Conservation (phyloP, 768 basidiomycete genomes). For the Tulasnella sp. region DNA sequence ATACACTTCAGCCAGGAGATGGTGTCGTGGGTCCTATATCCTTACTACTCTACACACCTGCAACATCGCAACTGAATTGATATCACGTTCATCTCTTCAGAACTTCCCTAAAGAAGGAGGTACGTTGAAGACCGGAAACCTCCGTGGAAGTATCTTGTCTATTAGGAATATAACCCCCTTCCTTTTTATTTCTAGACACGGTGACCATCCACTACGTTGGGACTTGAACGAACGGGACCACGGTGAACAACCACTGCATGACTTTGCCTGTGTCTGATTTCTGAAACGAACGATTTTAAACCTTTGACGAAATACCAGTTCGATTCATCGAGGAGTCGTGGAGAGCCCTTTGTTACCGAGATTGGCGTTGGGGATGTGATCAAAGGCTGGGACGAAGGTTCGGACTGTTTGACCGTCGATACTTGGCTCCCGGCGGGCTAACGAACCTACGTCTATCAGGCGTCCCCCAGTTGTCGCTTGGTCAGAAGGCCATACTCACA, state of each 20-base stretch:
- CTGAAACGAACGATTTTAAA: too few relatives aligned
- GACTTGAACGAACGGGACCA: conserved; percentile 50
- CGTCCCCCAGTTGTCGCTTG: conserved; percentile 67
- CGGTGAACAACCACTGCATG: too few relatives aligned
- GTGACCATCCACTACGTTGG: conserved; percentile 78
- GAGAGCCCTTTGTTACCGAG: conserved; percentile 52
- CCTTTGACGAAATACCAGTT: conserved; percentile 16
- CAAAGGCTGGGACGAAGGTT: conserved; percentile 86
- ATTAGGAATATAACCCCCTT: not conserved
- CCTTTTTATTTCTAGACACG: conserved; percentile 39
- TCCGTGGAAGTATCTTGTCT: conserved; percentile 22
- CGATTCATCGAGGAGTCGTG: conserved; percentile 36
- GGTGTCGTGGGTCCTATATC: not conserved
- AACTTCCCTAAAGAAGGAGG: conserved; percentile 64
- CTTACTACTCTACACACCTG: not conserved
- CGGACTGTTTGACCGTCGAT: conserved; percentile 28
- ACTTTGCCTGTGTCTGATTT: not conserved
- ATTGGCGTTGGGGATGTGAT: conserved; percentile 84
- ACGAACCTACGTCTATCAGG: conserved; percentile 37
- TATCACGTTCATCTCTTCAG: conserved; percentile 39
- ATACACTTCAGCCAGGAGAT: not conserved
- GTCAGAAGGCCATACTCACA: conserved; percentile 62
- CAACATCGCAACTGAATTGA: not conserved
- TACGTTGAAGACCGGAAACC: conserved; percentile 32
- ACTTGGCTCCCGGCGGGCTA: conserved; percentile 22